Base-by-base conservation (phyloP, 2,329 filamentous ascomycete species). In the Diaporthe velutina region DNA sequence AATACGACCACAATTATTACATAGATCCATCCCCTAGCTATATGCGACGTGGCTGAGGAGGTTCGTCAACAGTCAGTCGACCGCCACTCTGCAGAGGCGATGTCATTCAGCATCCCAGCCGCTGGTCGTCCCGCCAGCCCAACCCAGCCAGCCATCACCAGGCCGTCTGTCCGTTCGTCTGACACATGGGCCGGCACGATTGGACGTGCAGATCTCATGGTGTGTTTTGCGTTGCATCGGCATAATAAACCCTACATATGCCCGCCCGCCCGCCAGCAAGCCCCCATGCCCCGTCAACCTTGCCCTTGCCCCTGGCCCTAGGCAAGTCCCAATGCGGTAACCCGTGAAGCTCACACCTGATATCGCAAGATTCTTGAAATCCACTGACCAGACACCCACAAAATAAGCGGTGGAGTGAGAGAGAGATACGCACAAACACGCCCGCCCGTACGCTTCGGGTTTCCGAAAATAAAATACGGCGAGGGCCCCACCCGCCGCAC, bases 271-370 rank as follows among this genome's bases (percentile, higher is more conserved):
- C 42, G 33, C 54, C 28, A 15, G 57, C 70, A 25, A 45, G 72
- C 42, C 45, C 73, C 66, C 25, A 10, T 71, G 55, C 66, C n/a
- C n/a, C 55, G 55, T 71, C 15, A 33, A 42, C 58, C 71, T 45
- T 55, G 54, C 72, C 72, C 54, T 45, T 35, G 45, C 42, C 52
- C 66, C 40, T 60, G 25, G 48, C 61, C 55, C 28, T 74, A 52
- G 45, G 30, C 30, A 73, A 50, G 0, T 54, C 74, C 71, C 52
- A 75, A 75, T 71, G 50, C 71, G 57, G 74, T 75, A 75, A 74
- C 66, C 71, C 71, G 74, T 33, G 57, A 54, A 52, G 64, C 72
- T 40, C 66, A 35, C 48, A 22, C 64, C 64, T 54, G 45, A 68
- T 28, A 54, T 74, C 54, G 35, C 66, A 60, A 61, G 54, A 52